phyloP scores from a whole-genome alignment of 257 asterid species.

The Solanum rostratum region DNA sequence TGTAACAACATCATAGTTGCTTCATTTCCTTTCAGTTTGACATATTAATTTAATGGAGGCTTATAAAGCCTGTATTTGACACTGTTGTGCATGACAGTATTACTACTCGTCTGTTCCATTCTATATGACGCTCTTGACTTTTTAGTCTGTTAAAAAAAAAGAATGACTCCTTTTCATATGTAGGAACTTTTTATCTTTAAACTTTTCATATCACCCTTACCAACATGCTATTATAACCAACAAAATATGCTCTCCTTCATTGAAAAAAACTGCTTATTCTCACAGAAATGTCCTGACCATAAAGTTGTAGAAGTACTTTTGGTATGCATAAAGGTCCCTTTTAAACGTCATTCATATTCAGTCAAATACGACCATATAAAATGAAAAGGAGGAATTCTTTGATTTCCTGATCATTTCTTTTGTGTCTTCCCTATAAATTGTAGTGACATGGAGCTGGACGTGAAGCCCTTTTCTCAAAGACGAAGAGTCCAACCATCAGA shows the following conservation, averaged over 20 bases:
- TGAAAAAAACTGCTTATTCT: not conserved
- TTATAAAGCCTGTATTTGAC: not conserved
- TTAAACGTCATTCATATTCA: not conserved
- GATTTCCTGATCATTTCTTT: not conserved
- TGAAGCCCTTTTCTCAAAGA: constrained; percentile 87
- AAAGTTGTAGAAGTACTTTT: not conserved
- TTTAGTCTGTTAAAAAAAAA: not conserved
- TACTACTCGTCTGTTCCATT: not conserved
- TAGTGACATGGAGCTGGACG: constrained; percentile 59
- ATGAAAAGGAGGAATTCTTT: not conserved
- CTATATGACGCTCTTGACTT: not conserved
- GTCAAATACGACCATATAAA: not conserved
- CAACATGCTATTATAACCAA: not conserved
- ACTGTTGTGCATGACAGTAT: not conserved
- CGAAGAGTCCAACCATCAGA: constrained; percentile 82
- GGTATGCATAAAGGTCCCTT: not conserved
- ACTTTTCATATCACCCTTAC: not conserved
- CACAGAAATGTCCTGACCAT: not conserved
- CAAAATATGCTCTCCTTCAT: not conserved
- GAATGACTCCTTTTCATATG: not conserved
- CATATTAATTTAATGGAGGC: not conserved
- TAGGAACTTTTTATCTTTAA: not conserved
- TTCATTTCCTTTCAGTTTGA: not conserved
- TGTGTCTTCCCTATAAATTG: not conserved
- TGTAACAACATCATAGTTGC: not conserved